These are phyloP conservation scores for Sophora flavescens DNA, from an alignment of 306 rosid genomes.

Conservation along the genomic window DNA sequence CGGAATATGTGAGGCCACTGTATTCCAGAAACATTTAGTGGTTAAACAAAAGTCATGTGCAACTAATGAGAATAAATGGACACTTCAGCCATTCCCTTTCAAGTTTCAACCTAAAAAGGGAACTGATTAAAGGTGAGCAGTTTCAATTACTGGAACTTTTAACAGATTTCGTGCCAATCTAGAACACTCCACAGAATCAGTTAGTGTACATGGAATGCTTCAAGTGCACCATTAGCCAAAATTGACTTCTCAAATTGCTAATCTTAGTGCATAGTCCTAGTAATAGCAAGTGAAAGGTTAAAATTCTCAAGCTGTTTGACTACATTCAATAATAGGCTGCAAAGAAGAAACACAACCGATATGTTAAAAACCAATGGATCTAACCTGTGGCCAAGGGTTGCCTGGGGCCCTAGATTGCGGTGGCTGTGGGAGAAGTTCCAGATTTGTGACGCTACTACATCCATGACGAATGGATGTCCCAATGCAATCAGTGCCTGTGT, in stretches of 20 bases:
- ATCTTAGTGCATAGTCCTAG: neutral
- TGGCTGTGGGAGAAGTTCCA: conserved; percentile 90
- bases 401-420: conserved; percentile 90
- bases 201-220: neutral
- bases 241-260: neutral
- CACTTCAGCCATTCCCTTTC: neutral
- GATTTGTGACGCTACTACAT: conserved; percentile 61
- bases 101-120: neutral
- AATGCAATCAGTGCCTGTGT: conserved; percentile 99
- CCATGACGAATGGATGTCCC: conserved; percentile 98
- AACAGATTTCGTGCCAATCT: conserved; percentile 17
- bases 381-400: conserved; percentile 99
- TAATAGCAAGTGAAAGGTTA: neutral
- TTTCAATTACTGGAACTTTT: neutral
- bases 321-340: neutral
- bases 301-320: neutral
- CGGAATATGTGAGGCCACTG: conserved; percentile 99
- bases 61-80: neutral
- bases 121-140: conserved; percentile 4
- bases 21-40: conserved; percentile 36
- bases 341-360: neutral
- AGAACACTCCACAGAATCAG: neutral
- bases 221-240: neutral
- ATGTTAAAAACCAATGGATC: conserved; percentile 34
- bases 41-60: conserved; percentile 20